phyloP scores from a whole-genome alignment of 257 asterid genomes.

The Dorcoceras hygrometricum region DNA sequence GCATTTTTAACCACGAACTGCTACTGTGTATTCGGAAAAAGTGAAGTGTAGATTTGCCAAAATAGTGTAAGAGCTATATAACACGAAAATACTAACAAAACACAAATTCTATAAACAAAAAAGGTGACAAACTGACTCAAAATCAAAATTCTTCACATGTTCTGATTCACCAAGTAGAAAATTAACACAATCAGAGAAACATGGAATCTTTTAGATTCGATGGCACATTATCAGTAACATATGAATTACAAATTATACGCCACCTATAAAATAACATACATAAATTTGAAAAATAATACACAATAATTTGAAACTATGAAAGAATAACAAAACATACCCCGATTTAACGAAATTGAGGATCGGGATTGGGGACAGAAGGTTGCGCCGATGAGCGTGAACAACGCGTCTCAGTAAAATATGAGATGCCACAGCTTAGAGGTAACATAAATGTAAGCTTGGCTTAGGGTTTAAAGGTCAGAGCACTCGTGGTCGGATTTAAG shows the following conservation, averaged over 20 bases:
- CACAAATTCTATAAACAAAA: not conserved
- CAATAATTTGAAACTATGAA: not conserved
- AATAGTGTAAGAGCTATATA: not conserved
- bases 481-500: no score
- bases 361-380: not conserved
- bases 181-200: not conserved
- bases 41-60: not conserved
- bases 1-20: not conserved
- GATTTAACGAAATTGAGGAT: conserved; percentile 19
- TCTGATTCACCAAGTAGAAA: conserved; percentile 5
- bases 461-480: no score
- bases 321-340: conserved; percentile 28
- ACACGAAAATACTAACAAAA: not conserved
- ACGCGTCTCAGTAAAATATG: conserved; percentile 20
- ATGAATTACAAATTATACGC: not conserved
- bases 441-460: not conserved
- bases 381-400: conserved; percentile 19
- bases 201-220: not conserved
- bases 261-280: not conserved
- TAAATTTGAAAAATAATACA: not conserved
- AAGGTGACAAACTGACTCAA: not conserved
- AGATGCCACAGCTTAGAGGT: conserved; percentile 37
- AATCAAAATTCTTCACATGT: conserved; percentile 1
- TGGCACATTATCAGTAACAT: conserved; percentile 1
- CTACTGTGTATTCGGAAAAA: not conserved